These are phyloP conservation scores for Monilinia polystroma DNA, from an alignment of 2,329 filamentous ascomycete genomes.

Conservation along the genomic window DNA sequence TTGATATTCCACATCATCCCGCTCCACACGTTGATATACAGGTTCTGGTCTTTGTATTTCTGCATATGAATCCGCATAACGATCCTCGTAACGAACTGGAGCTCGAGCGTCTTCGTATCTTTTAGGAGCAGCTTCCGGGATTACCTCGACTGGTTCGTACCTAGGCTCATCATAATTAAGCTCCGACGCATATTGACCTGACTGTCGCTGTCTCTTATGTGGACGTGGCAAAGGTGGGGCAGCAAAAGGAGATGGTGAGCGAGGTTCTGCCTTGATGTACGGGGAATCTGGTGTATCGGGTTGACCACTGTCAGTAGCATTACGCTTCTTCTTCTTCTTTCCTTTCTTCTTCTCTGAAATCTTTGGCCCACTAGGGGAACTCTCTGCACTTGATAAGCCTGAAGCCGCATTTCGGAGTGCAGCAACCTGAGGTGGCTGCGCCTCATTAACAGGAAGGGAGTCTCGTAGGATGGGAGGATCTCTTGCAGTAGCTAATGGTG, in stretches of 20 bases:
- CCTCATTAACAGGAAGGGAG: slow-evolving; percentile 32
- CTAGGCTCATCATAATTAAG: slow-evolving; percentile 49
- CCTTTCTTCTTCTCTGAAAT: slow-evolving; percentile 53
- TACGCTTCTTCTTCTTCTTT: slow-evolving; percentile 54
- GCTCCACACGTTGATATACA: slow-evolving; percentile 35
- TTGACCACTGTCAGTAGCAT: slow-evolving; percentile 42
- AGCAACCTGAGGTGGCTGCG: slow-evolving; percentile 54
- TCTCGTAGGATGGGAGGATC: slow-evolving; percentile 38
- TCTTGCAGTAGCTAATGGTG: slow-evolving; percentile 53
- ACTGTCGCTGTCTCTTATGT: slow-evolving; percentile 56
- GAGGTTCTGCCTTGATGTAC: slow-evolving; percentile 64
- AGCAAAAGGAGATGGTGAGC: slow-evolving; percentile 59
- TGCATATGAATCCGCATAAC: slow-evolving; percentile 33
- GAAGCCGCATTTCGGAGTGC: slow-evolving; percentile 51
- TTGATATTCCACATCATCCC: slow-evolving; percentile 35
- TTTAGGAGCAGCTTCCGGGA: slow-evolving; percentile 28
- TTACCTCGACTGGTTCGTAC: slow-evolving; percentile 42
- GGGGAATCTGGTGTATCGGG: slow-evolving; percentile 49
- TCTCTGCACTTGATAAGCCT: slow-evolving; percentile 57
- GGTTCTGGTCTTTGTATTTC: slow-evolving; percentile 33
- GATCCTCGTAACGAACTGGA: slow-evolving; percentile 25
- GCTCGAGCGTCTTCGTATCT: slow-evolving; percentile 30
- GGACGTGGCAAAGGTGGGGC: slow-evolving; percentile 54
- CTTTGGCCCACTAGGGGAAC: slow-evolving; percentile 52
- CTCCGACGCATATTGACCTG: slow-evolving; percentile 45